Evolutionary conservation across 345 rosid species (phyloP).

Genomic region (Syzygium aqueum): DNA sequence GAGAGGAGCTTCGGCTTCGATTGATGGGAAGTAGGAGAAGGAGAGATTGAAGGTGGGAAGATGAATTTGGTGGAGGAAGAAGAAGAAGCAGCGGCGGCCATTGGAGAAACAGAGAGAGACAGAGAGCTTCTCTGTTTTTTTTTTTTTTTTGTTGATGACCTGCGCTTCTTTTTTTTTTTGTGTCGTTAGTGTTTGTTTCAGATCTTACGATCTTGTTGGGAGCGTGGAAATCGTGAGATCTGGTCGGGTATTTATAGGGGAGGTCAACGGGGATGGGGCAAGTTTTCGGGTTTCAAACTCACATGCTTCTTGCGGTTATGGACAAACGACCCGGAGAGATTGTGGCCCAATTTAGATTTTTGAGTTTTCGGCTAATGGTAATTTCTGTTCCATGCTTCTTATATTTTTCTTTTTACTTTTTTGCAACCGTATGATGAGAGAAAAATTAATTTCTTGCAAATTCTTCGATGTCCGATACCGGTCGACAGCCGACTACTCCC

Average conservation of each 20-base stretch:
- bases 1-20: slow-evolving; percentile 5
- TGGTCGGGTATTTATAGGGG: neutral
- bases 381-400: too few species aligned
- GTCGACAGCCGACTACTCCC: too few species aligned
- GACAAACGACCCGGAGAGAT: neutral
- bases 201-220: neutral
- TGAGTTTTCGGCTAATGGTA: neutral
- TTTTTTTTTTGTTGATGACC: neutral
- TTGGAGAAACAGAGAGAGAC: neutral
- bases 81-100: neutral
- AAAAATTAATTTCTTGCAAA: too few species aligned
- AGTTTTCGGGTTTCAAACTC: neutral
- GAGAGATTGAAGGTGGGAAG: neutral
- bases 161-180: too few species aligned
- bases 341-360: neutral
- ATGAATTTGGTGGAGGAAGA: neutral
- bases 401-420: too few species aligned
- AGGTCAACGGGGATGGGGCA: neutral
- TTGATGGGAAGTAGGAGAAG: slow-evolving; percentile 3
- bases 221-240: neutral
- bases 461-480: too few species aligned
- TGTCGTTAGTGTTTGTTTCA: neutral
- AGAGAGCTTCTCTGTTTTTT: neutral
- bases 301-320: neutral
- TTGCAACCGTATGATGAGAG: too few species aligned